Percentiles rank a stretch among this genome's conserved stretches.
phyloP scores from a whole-genome alignment of 108 stramenopile genomes.

The Nannochloropsis gaditana region DNA sequence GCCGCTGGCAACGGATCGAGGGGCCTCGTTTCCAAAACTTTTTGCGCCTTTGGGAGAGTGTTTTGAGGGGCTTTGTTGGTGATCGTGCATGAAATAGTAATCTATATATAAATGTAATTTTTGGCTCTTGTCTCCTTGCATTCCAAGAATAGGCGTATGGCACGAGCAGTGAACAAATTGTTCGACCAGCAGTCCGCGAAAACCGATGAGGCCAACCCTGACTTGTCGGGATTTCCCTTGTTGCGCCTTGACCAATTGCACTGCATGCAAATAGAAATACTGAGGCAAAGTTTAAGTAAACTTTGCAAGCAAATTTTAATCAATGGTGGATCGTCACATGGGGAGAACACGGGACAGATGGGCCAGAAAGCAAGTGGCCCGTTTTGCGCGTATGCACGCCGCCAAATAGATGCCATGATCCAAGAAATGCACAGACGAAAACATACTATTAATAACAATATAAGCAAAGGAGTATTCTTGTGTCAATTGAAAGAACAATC shows the following conservation, averaged over 20 bases:
- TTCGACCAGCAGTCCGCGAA: too few relatives aligned
- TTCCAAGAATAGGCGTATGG: too few relatives aligned
- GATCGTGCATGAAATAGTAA: too few relatives aligned
- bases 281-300: not conserved
- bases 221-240: conserved; percentile 5
- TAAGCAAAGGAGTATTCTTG: not conserved
- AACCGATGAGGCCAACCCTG: not conserved
- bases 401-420: not conserved
- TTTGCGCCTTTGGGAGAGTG: too few relatives aligned
- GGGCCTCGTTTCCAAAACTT: too few relatives aligned
- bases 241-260: not conserved
- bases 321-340: not conserved
- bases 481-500: too few relatives aligned
- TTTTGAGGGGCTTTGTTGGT: too few relatives aligned
- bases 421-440: not conserved
- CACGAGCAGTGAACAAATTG: too few relatives aligned
- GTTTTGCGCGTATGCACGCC: not conserved
- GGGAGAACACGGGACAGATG: not conserved
- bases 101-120: too few relatives aligned
- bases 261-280: not conserved
- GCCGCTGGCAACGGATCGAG: too few relatives aligned
- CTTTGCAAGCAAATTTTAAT: not conserved
- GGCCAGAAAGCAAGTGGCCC: not conserved
- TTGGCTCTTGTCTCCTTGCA: too few relatives aligned
- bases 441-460: not conserved